Evolutionary conservation across 495 filamentous ascomycete species (phyloP), one percentile per base, ranked within the genome.

Genomic region (Trichoderma gamsii): DNA sequence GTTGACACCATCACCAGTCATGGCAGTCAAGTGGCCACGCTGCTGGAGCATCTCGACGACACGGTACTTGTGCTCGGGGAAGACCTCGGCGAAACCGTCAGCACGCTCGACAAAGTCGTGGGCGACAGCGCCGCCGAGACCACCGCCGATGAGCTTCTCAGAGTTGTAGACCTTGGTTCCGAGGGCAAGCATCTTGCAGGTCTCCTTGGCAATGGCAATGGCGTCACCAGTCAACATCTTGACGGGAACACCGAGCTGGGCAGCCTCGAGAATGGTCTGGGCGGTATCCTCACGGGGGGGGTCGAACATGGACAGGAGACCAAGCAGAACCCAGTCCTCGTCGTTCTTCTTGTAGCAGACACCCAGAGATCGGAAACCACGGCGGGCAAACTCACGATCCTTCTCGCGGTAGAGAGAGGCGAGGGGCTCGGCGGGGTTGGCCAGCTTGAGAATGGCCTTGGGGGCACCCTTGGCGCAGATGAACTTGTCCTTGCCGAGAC

Each of bases 1-100:
- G 80, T 97, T 97, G 76, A 97, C 93, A 85, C 93, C 93, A 74
- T 97, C 93, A 81, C 93, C 93, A 79, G 93, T 97, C 93, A 97
- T 97, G 72, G 93, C 93, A 78, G 95, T 93, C 49, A 97, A 83
- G 83, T 96, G 93, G 72, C 93, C 93, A 83, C 93, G 91, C 80
- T 97, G 91, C 80, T 97, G 93, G 29, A 97, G 88, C 81, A 97
- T 96, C 79, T 96, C 91, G 72, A 97, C 93, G 74, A 97, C 93
- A 72, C 96, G 93, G 79, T 94, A 96, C 84, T 97, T 97, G 83
- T 97, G 93, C 79, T 97, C 92, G 67, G 93, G 93, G 84, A 96
- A 97, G 52, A 97, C 93, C 79, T 97, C 93, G 72, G 90, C 90
- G 78, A 96, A 96, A 77, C 93, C 93, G 85, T 97, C 93, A 59